These are phyloP conservation scores for Lojkania enalia DNA, from an alignment of 2,329 filamentous ascomycete genomes.

Conservation along the genomic window DNA sequence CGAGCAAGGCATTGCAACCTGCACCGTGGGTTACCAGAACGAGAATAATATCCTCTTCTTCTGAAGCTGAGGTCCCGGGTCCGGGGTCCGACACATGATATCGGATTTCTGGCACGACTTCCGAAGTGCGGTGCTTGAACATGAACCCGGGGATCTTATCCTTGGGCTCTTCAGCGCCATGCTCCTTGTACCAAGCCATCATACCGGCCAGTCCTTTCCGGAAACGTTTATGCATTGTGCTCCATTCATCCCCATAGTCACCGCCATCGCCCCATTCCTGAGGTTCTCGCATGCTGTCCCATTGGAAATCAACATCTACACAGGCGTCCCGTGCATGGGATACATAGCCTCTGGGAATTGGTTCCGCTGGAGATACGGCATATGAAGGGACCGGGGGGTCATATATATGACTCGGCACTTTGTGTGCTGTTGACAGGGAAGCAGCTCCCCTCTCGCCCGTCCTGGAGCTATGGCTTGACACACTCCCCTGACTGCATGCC, in stretches of 20 bases:
- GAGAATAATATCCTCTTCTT: constrained; percentile 71
- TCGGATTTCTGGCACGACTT: constrained; percentile 13
- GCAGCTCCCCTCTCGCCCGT: constrained; percentile 27
- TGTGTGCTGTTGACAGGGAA: constrained; percentile 23
- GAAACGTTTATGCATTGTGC: constrained; percentile 90
- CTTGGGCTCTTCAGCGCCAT: constrained; percentile 46
- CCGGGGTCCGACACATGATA: constrained; percentile 30
- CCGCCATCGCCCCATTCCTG: constrained; percentile 87
- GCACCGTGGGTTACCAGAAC: constrained; percentile 92
- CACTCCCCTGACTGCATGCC: constrained; percentile 47
- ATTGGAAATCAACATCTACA: constrained; percentile 85
- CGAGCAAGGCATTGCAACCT: constrained; percentile 93
- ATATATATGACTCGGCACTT: constrained; percentile 56
- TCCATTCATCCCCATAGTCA: constrained; percentile 91
- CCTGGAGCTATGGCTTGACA: constrained; percentile 27
- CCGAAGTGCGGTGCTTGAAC: constrained; percentile 31
- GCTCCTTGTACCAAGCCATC: constrained; percentile 76
- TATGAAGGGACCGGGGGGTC: constrained; percentile 78
- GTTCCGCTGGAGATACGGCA: constrained; percentile 76
- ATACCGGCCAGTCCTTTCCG: constrained; percentile 76
- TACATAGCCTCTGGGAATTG: constrained; percentile 86
- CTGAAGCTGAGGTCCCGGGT: constrained; percentile 43
- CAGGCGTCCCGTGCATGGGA: constrained; percentile 88
- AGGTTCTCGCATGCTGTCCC: constrained; percentile 84
- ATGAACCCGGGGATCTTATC: constrained; percentile 39